Conservation (phyloP, 2,329 filamentous ascomycete species). For the Sporothrix variecibatus region DNA sequence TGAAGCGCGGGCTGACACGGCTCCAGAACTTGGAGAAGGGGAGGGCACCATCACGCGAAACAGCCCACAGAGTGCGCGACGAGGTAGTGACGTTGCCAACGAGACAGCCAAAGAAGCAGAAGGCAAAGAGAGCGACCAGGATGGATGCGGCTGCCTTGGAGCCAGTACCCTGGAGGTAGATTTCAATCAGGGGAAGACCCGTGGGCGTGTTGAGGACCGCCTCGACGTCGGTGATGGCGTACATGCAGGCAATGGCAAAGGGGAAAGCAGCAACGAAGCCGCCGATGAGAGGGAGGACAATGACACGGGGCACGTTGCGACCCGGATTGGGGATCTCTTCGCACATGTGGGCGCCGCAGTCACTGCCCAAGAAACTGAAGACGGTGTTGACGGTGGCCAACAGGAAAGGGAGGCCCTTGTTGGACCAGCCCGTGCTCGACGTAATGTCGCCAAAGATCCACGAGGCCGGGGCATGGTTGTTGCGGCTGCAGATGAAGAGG, state of each 20-base stretch:
- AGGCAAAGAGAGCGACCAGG: slow-evolving; percentile 28
- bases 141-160: slow-evolving; percentile 18
- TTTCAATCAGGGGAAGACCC: slow-evolving; percentile 28
- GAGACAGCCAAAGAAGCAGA: slow-evolving; percentile 28
- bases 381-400: slow-evolving; percentile 24
- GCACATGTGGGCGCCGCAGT: slow-evolving; percentile 27
- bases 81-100: slow-evolving; percentile 26
- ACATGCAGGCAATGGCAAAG: slow-evolving; percentile 28
- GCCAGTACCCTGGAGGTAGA: slow-evolving; percentile 27
- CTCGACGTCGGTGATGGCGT: slow-evolving; percentile 24
- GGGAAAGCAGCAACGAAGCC: slow-evolving; percentile 26
- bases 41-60: slow-evolving; percentile 34
- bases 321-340: slow-evolving; percentile 28
- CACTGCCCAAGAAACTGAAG: slow-evolving; percentile 27
- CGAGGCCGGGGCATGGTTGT: slow-evolving; percentile 17
- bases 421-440: slow-evolving; percentile 25
- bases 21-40: slow-evolving; percentile 35
- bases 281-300: slow-evolving; percentile 20
- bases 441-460: slow-evolving; percentile 26
- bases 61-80: slow-evolving; percentile 27
- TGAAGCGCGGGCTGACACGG: slow-evolving; percentile 30
- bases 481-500: slow-evolving; percentile 34
- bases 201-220: slow-evolving; percentile 24
- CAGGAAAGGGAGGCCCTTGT: slow-evolving; percentile 24
- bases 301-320: slow-evolving; percentile 27